A percentile compares a stretch with the other conserved stretches of the same genome.
Evolutionary conservation across 257 asterid species (phyloP).

Genomic region (Lycium barbarum): DNA sequence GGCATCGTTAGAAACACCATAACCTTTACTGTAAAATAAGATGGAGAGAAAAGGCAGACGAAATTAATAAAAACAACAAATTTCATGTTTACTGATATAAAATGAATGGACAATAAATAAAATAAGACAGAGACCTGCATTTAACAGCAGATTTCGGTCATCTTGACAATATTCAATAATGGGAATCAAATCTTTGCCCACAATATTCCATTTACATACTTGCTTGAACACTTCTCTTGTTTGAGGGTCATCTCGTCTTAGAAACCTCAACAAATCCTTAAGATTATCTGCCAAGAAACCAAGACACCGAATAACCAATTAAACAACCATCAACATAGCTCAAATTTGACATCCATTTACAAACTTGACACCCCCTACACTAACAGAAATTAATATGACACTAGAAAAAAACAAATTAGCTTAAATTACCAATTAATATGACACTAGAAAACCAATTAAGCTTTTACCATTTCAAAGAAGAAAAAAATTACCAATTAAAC

Average conservation of each 20-base stretch:
- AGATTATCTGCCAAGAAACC: constrained; percentile 65
- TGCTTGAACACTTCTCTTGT: constrained; percentile 93
- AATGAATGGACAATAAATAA: background rate
- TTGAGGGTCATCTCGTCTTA: constrained; percentile 93
- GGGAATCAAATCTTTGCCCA: constrained; percentile 78
- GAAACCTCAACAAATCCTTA: constrained; percentile 87
- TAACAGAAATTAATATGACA: background rate
- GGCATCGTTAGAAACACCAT: constrained; percentile 97
- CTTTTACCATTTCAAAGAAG: too few species aligned
- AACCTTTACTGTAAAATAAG: constrained; percentile 70
- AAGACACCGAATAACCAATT: background rate
- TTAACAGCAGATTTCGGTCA: constrained; percentile 77
- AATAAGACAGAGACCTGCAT: constrained; percentile 60
- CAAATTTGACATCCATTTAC: background rate
- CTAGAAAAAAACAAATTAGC: background rate
- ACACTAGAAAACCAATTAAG: background rate
- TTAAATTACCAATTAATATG: background rate
- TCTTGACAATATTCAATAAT: constrained; percentile 73
- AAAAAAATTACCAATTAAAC: background rate
- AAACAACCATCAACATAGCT: background rate
- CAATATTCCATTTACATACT: constrained; percentile 83
- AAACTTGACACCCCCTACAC: background rate
- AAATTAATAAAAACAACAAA: background rate
- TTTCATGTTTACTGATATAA: background rate
- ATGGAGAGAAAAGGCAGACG: background rate